phyloP scores from a whole-genome alignment of 2,329 filamentous ascomycete genomes.

The Fusarium penzigii region DNA sequence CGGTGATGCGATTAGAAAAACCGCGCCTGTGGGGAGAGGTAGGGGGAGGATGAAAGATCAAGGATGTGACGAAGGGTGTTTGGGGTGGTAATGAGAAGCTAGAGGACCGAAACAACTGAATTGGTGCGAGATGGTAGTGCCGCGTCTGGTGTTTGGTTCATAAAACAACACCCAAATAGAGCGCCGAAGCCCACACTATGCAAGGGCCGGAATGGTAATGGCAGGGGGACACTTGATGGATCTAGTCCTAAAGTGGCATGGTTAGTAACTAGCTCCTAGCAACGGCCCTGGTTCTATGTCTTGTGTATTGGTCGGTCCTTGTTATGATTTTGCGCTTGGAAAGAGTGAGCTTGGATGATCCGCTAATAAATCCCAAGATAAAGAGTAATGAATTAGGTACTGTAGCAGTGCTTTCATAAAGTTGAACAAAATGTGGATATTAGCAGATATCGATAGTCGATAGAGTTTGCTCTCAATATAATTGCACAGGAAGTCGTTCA shows the following conservation, averaged over 20 bases:
- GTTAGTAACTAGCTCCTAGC: not conserved
- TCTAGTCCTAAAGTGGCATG: conserved; percentile 1
- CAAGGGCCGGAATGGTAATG: conserved; percentile 26
- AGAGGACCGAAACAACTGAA: too few relatives aligned
- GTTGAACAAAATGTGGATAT: too few relatives aligned
- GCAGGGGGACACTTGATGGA: conserved; percentile 19
- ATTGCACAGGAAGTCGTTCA: too few relatives aligned
- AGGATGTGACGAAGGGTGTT: conserved; percentile 21
- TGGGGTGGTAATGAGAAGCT: conserved; percentile 14
- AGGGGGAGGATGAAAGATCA: not conserved
- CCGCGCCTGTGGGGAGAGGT: conserved; percentile 7
- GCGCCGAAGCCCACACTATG: conserved; percentile 15
- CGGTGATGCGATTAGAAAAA: conserved; percentile 1
- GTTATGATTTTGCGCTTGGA: not conserved
- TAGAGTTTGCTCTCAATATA: too few relatives aligned
- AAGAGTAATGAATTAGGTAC: too few relatives aligned
- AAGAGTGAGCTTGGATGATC: not conserved
- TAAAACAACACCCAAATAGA: conserved; percentile 12
- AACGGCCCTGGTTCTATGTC: not conserved
- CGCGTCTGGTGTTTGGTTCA: conserved; percentile 27
- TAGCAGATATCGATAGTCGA: too few relatives aligned
- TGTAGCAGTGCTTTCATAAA: too few relatives aligned
- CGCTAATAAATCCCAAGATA: not conserved
- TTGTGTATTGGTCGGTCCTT: not conserved
- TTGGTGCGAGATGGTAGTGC: too few relatives aligned